These are phyloP conservation scores for Scytalidium lignicola DNA, from an alignment of 2,329 filamentous ascomycete species.

Conservation along the genomic window DNA sequence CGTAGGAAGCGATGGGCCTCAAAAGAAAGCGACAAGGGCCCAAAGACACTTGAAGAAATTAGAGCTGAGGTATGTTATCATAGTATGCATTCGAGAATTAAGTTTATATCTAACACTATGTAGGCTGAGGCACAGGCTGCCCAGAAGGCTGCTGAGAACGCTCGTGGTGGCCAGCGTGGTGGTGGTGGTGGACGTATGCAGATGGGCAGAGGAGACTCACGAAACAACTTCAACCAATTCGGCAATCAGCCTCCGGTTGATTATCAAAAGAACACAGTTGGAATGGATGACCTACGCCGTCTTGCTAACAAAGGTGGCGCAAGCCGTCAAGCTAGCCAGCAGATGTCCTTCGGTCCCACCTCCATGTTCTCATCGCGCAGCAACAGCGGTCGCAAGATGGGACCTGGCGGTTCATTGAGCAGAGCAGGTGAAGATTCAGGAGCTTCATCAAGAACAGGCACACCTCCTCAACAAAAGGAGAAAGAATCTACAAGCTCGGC, in stretches of 20 bases:
- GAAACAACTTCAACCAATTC: slow-evolving; percentile 72
- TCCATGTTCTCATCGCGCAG: slow-evolving; percentile 86
- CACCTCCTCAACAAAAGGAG: slow-evolving; percentile 68
- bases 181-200: slow-evolving; percentile 63
- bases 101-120: slow-evolving; percentile 21
- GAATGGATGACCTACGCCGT: slow-evolving; percentile 84
- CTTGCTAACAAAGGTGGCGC: slow-evolving; percentile 59
- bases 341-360: slow-evolving; percentile 67
- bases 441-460: slow-evolving; percentile 83
- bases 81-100: not conserved
- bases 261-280: slow-evolving; percentile 73
- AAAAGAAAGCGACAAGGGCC: slow-evolving; percentile 88
- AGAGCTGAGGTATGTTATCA: slow-evolving; percentile 64
- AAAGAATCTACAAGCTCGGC: slow-evolving; percentile 62
- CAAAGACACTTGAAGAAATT: slow-evolving; percentile 93
- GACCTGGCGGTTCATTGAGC: slow-evolving; percentile 66
- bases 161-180: slow-evolving; percentile 58
- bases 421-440: slow-evolving; percentile 79
- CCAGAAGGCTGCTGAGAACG: slow-evolving; percentile 73
- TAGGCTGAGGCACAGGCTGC: slow-evolving; percentile 69
- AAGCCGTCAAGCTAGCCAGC: slow-evolving; percentile 56
- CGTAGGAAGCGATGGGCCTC: slow-evolving; percentile 73
- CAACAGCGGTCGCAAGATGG: slow-evolving; percentile 80
- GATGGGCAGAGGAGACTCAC: slow-evolving; percentile 79
- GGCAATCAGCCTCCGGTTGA: slow-evolving; percentile 66